Percentiles rank a stretch among this genome's conserved stretches.
Evolutionary conservation across 768 basidiomycete species (phyloP).

Genomic region (Lentinula edodes): DNA sequence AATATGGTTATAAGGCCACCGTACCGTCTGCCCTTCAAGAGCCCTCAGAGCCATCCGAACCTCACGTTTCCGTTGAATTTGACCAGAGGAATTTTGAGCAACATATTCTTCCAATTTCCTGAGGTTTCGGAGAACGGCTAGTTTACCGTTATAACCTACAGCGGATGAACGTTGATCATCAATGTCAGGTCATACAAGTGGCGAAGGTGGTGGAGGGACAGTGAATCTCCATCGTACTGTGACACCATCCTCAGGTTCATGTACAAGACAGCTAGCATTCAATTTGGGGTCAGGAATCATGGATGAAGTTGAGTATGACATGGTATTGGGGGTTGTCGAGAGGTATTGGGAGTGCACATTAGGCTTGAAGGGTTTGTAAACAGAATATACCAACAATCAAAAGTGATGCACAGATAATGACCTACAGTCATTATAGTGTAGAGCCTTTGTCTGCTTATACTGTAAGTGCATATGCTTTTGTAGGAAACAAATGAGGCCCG

Average conservation of each 20-base stretch:
- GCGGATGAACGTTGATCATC: background rate
- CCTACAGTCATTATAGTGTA: too few relatives aligned
- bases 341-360: slow-evolving; percentile 5
- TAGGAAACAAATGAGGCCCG: too few relatives aligned
- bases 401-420: too few relatives aligned
- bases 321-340: slow-evolving; percentile 2
- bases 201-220: background rate
- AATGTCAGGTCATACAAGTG: background rate
- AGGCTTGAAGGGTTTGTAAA: background rate
- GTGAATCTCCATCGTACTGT: too few relatives aligned
- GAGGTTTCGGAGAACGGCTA: slow-evolving; percentile 39
- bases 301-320: slow-evolving; percentile 2
- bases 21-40: slow-evolving; percentile 55
- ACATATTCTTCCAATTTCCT: slow-evolving; percentile 55
- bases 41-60: slow-evolving; percentile 61
- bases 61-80: slow-evolving; percentile 44
- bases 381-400: too few relatives aligned
- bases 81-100: slow-evolving; percentile 49
- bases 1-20: slow-evolving; percentile 60
- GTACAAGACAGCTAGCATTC: too few relatives aligned
- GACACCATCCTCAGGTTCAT: too few relatives aligned
- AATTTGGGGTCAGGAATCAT: background rate
- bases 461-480: too few relatives aligned
- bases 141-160: slow-evolving; percentile 48
- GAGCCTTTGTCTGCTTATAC: too few relatives aligned